Evolutionary conservation across 768 basidiomycete species (phyloP).

Genomic region (Phlegmacium glaucopus): DNA sequence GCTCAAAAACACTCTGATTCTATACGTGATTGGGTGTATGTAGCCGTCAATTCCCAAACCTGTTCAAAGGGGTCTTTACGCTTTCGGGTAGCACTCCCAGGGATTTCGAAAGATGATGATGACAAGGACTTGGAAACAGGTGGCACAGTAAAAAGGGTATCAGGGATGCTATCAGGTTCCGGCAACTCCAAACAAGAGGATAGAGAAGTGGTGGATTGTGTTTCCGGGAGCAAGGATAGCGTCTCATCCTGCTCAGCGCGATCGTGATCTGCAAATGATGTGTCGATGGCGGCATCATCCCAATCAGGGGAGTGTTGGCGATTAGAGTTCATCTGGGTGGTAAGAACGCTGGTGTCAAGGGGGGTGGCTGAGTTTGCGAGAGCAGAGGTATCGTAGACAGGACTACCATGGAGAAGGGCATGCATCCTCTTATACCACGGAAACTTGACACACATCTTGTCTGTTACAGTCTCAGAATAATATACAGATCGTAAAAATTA

Average conservation of each 20-base stretch:
- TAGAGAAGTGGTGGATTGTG: not conserved
- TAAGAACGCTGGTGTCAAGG: conserved; percentile 14
- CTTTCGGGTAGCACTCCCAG: not conserved
- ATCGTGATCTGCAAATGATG: not conserved
- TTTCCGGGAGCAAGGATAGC: not conserved
- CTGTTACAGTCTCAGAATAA: not conserved
- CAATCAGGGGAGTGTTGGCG: not conserved
- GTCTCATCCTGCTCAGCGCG: not conserved
- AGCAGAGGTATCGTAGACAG: conserved; percentile 13
- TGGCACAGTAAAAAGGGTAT: no score
- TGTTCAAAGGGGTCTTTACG: not conserved
- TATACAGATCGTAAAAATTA: not conserved
- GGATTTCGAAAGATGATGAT: not conserved
- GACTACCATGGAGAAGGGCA: conserved; percentile 14
- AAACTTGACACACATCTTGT: not conserved
- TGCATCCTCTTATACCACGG: not conserved
- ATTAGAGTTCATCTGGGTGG: not conserved
- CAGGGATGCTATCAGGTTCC: no score
- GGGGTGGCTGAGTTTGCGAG: conserved; percentile 17
- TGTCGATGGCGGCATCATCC: not conserved
- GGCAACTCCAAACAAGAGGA: not conserved
- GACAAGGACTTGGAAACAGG: not conserved
- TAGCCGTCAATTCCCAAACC: not conserved
- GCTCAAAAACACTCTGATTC: not conserved
- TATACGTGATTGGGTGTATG: not conserved